Evolutionary conservation across 176 grass and related monocot genomes (phyloP), one percentile per base, ranked within the genome.

Genomic region (Avena insularis): DNA sequence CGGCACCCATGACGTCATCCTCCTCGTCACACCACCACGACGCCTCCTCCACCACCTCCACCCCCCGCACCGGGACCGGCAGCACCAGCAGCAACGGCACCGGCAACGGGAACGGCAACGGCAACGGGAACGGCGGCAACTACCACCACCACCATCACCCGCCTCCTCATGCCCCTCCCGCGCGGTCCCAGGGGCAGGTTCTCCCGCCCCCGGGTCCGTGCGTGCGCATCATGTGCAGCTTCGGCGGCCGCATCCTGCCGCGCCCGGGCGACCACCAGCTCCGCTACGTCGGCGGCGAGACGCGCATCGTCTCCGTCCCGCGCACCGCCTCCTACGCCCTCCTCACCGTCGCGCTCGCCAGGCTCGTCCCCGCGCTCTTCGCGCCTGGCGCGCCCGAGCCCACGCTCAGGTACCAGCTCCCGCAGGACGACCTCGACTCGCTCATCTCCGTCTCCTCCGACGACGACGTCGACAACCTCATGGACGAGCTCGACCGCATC

Each of bases 401-500:
- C 15, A 27, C 79, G 13, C 74, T 98, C 83, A 92, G 86, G 89
- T 98, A 95, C 91, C 83, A 90, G 86, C 89, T 98, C 57, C 95
- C 95, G 9, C 75, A 85, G 53, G 95, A 98, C 62, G 93, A 98
- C 76, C 89, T 95, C 40, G 95, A 98, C 80, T 90, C 95, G 45
- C 91, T 98, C 83, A 91, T 98, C 63, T 95, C 95, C 79, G 46
- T 98, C 85, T 80, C 85, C 85, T 95, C 93, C 76, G 91, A 95
- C 87, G 95, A 98, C 38, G 95, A 98, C 88, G 87, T 98, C 79
- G 91, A 95, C 79, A 94, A 93, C 91, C 92, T 98, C 91, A 49
- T 98, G 69, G 93, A 95, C 27, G 95, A 98, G 86, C 21, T 93
- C 87, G 95, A 98, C 76, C 93, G 95, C 64, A 58, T 90, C 78